Evolutionary conservation across 225 moss, liverwort and hornwort species (phyloP), one percentile per base, ranked within the genome.

Genomic region (Sphagnum tenellum): DNA sequence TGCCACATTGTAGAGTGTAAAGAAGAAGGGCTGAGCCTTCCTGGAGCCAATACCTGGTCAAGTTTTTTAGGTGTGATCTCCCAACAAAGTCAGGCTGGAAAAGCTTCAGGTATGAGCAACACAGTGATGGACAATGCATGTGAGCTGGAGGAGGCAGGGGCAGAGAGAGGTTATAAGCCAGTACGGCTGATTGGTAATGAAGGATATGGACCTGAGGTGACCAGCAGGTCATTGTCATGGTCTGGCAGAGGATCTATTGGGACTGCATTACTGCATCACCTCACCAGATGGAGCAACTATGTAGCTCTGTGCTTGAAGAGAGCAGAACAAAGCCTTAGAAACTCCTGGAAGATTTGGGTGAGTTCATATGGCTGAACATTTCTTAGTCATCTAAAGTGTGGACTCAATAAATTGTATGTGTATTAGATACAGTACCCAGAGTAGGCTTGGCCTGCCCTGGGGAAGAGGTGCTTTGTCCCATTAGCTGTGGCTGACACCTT

Each of bases 321-420:
- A 83, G 89, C 70, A 50, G 94, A 94, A 65, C 89, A 94, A 64
- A 86, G 78, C 49, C 49, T 88, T 64, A 82, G 85, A 71, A 91
- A 87, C 81, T 83, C 91, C 69, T 94, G 91, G 91, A 89, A 94
- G 81, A 76, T 91, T 61, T 94, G 94, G 94, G 94, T 91, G 75
- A 91, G 94, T 84, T 54, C 29, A 29, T 29, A 29, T 1, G 1
- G 29, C 29, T 29, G 29, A 29, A 29, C 29, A 29, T 29, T 29
- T 29, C 29, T 29, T 29, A 29, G 29, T 29, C 29, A 29, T 29
- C 29, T 29, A 29, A 29, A 29, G 29, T 29, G 29, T 29, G 29
- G 29, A 29, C 29, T 29, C 29, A 0, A 29, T 29, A 29, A 29
- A 29, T 29, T 29, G 29, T 29, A 29, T 29, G 29, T 29, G 1